Evolutionary conservation across 805 yeast genomes (phyloP).

Genomic region (Saccharomyces jurei): DNA sequence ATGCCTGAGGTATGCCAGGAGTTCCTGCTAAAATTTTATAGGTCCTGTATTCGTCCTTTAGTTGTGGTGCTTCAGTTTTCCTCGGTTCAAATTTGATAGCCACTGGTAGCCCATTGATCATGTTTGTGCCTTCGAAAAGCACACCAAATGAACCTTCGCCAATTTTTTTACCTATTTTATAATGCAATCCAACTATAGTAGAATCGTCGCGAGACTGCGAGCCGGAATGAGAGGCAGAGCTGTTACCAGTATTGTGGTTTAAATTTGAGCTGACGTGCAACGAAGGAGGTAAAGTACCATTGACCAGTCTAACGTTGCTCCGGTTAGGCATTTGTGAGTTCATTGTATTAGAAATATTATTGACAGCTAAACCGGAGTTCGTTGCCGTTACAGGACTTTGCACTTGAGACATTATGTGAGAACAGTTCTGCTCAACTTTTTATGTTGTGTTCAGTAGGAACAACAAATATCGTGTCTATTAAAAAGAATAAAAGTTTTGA

Average conservation of each 20-base stretch:
- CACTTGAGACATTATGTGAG: neutral
- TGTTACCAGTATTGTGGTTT: conserved; percentile 1
- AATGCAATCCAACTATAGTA: conserved; percentile 78
- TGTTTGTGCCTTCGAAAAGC: conserved; percentile 88
- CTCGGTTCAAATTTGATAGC: conserved; percentile 97
- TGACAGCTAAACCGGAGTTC: neutral
- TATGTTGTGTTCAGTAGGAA: neutral
- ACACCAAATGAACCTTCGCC: conserved; percentile 99
- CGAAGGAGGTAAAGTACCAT: neutral
- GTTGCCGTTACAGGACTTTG: neutral
- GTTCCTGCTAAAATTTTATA: conserved; percentile 79
- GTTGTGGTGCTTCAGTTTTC: conserved; percentile 94
- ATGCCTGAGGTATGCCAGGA: conserved; percentile 89
- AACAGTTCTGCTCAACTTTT: neutral
- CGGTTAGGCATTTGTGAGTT: conserved; percentile 1
- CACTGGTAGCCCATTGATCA: conserved; percentile 85
- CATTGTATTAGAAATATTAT: neutral
- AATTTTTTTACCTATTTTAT: conserved; percentile 92
- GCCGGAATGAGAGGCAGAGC: neutral
- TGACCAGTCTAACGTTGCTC: neutral
- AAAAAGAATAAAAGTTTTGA: neutral
- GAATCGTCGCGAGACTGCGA: conserved; percentile 18
- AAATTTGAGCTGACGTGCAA: neutral
- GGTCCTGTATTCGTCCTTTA: conserved; percentile 94
- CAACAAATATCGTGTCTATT: neutral